phyloP scores from a whole-genome alignment of 495 filamentous ascomycete species.

The Diplogelasinospora grovesii region DNA sequence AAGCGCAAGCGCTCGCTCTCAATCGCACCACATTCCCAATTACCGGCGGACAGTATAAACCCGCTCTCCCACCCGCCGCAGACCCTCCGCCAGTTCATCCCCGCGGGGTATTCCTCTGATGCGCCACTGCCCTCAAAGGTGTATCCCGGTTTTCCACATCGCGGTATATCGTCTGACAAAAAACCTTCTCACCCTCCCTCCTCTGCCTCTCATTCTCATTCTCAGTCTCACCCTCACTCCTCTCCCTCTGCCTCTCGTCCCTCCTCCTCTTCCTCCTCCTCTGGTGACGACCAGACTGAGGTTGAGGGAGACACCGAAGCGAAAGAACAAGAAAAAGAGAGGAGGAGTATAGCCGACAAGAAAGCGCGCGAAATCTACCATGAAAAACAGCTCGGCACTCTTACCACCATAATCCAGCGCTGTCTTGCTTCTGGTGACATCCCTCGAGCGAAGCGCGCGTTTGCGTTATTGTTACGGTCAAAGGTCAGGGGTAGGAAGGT shows the following conservation, averaged over 20 bases:
- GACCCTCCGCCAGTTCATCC: slow-evolving; percentile 33
- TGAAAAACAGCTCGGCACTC: slow-evolving; percentile 19
- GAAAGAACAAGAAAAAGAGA: too few species aligned
- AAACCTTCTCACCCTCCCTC: too few species aligned
- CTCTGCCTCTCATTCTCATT: too few species aligned
- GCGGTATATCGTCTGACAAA: too few species aligned
- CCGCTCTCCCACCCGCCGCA: slow-evolving; percentile 37
- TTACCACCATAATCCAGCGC: slow-evolving; percentile 28
- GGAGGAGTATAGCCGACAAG: too few species aligned
- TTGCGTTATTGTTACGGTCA: slow-evolving; percentile 29
- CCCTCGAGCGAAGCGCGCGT: slow-evolving; percentile 29
- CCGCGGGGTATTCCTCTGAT: slow-evolving; percentile 30
- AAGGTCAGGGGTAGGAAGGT: slow-evolving; percentile 21
- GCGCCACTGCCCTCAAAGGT: slow-evolving; percentile 29
- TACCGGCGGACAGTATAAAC: slow-evolving; percentile 40
- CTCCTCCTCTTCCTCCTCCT: not conserved
- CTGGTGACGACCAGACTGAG: slow-evolving; percentile 4
- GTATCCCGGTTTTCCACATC: slow-evolving; percentile 38
- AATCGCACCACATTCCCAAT: too few species aligned
- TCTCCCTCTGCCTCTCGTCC: not conserved
- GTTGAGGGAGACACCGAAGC: not conserved
- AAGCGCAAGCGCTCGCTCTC: slow-evolving; percentile 22
- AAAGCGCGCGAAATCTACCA: slow-evolving; percentile 8
- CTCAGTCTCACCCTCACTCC: too few species aligned
- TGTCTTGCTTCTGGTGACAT: slow-evolving; percentile 35